Base-by-base conservation (phyloP, 1,284 basidiomycete species). In the Dichomitus squalens region DNA sequence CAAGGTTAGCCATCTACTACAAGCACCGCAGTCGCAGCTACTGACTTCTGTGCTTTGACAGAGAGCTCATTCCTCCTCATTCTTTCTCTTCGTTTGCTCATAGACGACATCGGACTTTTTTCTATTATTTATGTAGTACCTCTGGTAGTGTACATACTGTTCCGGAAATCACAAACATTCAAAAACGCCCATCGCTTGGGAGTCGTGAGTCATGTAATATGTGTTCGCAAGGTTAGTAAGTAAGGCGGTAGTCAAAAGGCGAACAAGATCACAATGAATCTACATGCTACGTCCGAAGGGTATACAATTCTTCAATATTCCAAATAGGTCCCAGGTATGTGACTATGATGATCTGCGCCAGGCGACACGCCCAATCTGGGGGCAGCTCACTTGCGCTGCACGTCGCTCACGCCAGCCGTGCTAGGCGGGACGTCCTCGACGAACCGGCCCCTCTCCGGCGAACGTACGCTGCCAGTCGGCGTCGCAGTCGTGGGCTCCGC, bases 401-500 rank as follows among this genome's bases (percentile, higher is more conserved):
- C 1, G 7, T 8, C 29, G 11, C 20, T 47, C 18, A 18, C 20
- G 7, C 31, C 18, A 8, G 52, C 44, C n/a, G 18, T 31, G 12
- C 38, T 49, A 3, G 57, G 31, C 9, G 55, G 55, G 44, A 67
- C 59, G 29, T 65, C 59, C 40, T 68, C 66, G 7, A 68, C 58
- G 46, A 68, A 68, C n/a, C 64, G 59, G 20, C 64, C 64, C 36
- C 64, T 57, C 8, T 68, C 63, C 9, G 59, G 46, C 12, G 61
- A 52, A 3, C 52, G 60, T 20, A 41, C 43, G 21, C 44, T 12
- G 18, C 27, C 29, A 21, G 29, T 16, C 8, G 56, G 16, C 9
- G 52, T 23, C 1, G 20, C 29, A 14, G 53, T 27, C 4, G 36
- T 29, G 7, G 52, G 25, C 11, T 36, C 41, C 23, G 50, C 29